Evolutionary conservation across 2,329 filamentous ascomycete species (phyloP).

Genomic region (Scedosporium apiospermum): DNA sequence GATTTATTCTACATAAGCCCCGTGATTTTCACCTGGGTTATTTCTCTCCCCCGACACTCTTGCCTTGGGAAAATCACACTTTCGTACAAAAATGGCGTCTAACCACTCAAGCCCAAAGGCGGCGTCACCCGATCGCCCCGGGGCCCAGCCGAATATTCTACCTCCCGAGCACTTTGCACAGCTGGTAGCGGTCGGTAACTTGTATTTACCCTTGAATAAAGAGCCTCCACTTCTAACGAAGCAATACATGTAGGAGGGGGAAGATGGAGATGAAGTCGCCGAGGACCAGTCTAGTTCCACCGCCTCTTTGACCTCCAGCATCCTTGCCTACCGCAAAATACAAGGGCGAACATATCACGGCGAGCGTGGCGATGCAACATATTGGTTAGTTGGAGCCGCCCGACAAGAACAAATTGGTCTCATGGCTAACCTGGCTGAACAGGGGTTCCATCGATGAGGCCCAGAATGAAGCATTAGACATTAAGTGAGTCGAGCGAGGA

Average conservation of each 20-base stretch:
- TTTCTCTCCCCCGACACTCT: too few relatives aligned
- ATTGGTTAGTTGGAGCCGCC: conserved; percentile 14
- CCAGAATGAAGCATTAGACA: conserved; percentile 12
- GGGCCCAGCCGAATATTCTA: too few relatives aligned
- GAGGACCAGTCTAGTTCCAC: conserved; percentile 11
- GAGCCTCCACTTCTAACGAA: too few relatives aligned
- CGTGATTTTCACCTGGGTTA: too few relatives aligned
- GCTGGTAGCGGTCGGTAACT: too few relatives aligned
- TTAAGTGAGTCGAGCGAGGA: conserved; percentile 8
- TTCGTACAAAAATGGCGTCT: too few relatives aligned
- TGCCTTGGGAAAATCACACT: too few relatives aligned
- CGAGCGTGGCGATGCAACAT: conserved; percentile 16
- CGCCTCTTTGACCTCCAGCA: conserved; percentile 20
- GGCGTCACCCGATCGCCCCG: too few relatives aligned
- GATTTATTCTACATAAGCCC: too few relatives aligned
- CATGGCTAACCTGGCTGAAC: not conserved
- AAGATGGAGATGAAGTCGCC: not conserved
- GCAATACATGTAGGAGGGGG: not conserved
- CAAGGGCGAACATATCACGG: conserved; percentile 22
- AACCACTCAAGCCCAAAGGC: too few relatives aligned
- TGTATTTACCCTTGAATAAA: too few relatives aligned
- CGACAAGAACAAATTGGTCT: not conserved
- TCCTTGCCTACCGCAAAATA: conserved; percentile 20
- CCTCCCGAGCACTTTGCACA: too few relatives aligned
- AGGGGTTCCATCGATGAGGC: conserved; percentile 10